A percentile compares a stretch with the other conserved stretches of the same genome.
phyloP scores from a whole-genome alignment of 1,139 yeast genomes.

The Yamadazyma sp. region DNA sequence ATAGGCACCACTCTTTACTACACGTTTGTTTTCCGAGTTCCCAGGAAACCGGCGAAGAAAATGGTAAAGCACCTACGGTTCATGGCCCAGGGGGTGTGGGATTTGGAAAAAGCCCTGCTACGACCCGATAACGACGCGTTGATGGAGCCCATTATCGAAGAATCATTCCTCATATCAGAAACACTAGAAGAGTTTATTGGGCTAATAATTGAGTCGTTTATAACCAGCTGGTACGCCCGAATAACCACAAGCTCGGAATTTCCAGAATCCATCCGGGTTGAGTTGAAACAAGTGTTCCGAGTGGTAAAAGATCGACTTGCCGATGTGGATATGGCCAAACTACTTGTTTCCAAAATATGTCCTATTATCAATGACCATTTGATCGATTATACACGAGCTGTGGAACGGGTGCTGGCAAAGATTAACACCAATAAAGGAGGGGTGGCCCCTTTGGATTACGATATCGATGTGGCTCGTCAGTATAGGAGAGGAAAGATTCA shows the following conservation, averaged over 20 bases:
- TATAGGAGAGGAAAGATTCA: conserved; percentile 63
- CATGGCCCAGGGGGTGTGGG: conserved; percentile 29
- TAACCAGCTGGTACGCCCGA: conserved; percentile 61
- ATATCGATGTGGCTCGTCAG: conserved; percentile 55
- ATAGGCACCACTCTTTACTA: conserved; percentile 8
- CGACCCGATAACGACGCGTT: conserved; percentile 9
- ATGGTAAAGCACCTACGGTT: conserved; percentile 21
- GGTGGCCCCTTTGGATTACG: conserved; percentile 46
- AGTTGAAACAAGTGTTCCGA: conserved; percentile 44
- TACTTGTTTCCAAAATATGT: conserved; percentile 56
- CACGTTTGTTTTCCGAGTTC: conserved; percentile 9
- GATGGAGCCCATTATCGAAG: conserved; percentile 39
- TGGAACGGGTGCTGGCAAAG: conserved; percentile 32
- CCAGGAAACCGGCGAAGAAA: not conserved
- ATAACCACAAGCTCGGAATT: conserved; percentile 52
- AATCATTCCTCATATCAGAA: conserved; percentile 53
- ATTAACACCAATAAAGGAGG: conserved; percentile 17
- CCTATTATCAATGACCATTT: conserved; percentile 73
- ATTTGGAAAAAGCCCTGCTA: conserved; percentile 15
- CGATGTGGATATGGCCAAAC: conserved; percentile 52
- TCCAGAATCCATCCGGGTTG: conserved; percentile 50
- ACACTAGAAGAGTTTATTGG: conserved; percentile 53
- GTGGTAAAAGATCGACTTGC: conserved; percentile 42
- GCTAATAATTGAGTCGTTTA: conserved; percentile 58
- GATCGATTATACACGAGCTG: conserved; percentile 53